Conservation (phyloP, 768 basidiomycete genomes). For the Lentinula detonsa region DNA sequence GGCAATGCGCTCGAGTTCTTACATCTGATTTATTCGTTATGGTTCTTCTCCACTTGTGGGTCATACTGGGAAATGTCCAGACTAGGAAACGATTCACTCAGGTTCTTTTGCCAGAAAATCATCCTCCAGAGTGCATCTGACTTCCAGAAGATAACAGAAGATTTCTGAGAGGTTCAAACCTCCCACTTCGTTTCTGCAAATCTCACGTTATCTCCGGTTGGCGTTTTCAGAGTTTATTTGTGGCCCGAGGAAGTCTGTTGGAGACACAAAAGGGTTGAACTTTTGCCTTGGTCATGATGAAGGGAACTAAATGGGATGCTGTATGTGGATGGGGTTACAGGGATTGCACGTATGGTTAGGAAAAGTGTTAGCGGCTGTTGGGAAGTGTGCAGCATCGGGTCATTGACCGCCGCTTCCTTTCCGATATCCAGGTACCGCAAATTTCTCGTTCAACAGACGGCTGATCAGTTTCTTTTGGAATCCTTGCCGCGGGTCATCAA, state of each 20-base stretch:
- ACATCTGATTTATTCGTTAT: not conserved
- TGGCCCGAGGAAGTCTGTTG: not conserved
- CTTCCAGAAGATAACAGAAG: not conserved
- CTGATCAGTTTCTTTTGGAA: not conserved
- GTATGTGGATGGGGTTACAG: too few relatives aligned
- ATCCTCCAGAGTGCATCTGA: not conserved
- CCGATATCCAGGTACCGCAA: not conserved
- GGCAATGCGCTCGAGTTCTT: not conserved
- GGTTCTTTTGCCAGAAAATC: not conserved
- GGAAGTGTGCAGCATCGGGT: not conserved
- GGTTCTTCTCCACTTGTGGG: not conserved
- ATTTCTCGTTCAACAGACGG: not conserved
- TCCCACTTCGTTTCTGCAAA: not conserved
- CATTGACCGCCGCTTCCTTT: not conserved
- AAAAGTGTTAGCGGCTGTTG: too few relatives aligned
- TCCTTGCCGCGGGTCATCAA: not conserved
- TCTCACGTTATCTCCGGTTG: not conserved
- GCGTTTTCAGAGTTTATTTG: not conserved
- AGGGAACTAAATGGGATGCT: not conserved
- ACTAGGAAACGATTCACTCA: not conserved
- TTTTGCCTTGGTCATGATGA: not conserved
- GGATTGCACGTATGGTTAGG: too few relatives aligned
- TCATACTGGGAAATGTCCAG: not conserved
- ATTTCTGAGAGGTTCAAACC: not conserved
- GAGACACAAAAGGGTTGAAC: not conserved